Base-by-base conservation (phyloP, 2,329 filamentous ascomycete species). In the Corniculantispora saksenae region DNA sequence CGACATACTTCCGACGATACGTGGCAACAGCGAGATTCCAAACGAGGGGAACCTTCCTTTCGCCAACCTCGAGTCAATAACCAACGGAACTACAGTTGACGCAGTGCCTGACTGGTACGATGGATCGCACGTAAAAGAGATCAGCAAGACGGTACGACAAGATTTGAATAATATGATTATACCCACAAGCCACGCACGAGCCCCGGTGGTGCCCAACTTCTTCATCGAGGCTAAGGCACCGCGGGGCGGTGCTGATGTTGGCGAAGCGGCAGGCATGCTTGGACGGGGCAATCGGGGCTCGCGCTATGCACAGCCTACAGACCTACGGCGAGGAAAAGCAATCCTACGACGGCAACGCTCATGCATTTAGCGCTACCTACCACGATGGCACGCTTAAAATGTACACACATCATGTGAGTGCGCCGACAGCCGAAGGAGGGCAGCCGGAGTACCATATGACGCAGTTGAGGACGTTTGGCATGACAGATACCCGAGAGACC, bases 401-500 rank as follows among this genome's bases (percentile, higher is more conserved):
- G 57, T 81, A 76, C 65, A 72, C 78, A 58, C 75, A 76, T 68
- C 73, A 81, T 67, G 25, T 70, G 60, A 76, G 72, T n/a, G 71
- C 71, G 54, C 75, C 78, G 56, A 69, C 62, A 12, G 70, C 23
- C 25, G 65, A 71, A 57, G 73, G 67, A 67, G 73, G 66, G 69
- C 75, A 57, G 57, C 76, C 75, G 8, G 74, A 76, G 70, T 82
- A 81, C 70, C 72, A 81, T 58, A 82, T 81, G 76, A 79, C 75
- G 13, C 68, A 75, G 62, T 5, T 80, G 2, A 61, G 66, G 0
- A 57, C n/a, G 2, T 80, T 48, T 25, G 64, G 2, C 3, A 66
- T 81, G 69, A 78, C 72, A 0, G 57, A 56, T 38, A 64, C 68
- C 57, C 32, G 56, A 4, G 69, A 79, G 2, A 69, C 56, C 2